These are phyloP conservation scores for Marsdenia floribunda DNA, from an alignment of 257 asterid genomes.

Conservation along the genomic window DNA sequence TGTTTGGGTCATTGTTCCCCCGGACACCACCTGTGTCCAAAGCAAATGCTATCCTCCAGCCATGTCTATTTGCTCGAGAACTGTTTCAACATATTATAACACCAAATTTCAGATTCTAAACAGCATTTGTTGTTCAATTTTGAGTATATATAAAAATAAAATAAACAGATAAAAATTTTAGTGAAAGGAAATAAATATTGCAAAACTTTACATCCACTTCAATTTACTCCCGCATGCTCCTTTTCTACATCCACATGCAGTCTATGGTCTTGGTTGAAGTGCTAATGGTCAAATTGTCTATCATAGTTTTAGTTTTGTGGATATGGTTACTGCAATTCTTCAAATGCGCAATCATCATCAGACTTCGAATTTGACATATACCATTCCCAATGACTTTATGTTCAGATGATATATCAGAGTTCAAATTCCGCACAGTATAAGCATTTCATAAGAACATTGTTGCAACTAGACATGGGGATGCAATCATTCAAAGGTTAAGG, in stretches of 20 bases:
- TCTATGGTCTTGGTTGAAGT: background rate
- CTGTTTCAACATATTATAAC: conserved; percentile 28
- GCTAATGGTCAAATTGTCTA: background rate
- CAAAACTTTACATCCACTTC: background rate
- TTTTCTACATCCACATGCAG: background rate
- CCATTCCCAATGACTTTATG: background rate
- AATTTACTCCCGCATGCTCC: background rate
- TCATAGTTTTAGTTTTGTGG: background rate
- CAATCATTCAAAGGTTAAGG: background rate
- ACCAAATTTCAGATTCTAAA: conserved; percentile 7
- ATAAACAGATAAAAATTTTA: background rate
- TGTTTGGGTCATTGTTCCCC: conserved; percentile 44
- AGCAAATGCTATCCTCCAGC: conserved; percentile 50
- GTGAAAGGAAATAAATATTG: background rate
- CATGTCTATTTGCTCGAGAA: conserved; percentile 23
- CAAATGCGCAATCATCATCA: background rate
- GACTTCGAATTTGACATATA: background rate
- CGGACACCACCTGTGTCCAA: conserved; percentile 68
- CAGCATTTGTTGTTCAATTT: conserved; percentile 3
- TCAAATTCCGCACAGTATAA: background rate
- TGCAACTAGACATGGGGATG: background rate
- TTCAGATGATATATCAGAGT: background rate
- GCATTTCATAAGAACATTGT: background rate
- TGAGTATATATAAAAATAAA: background rate
- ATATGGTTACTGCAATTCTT: background rate